phyloP scores from a whole-genome alignment of 305 asterid species.

The Solanum aculeatissimum region DNA sequence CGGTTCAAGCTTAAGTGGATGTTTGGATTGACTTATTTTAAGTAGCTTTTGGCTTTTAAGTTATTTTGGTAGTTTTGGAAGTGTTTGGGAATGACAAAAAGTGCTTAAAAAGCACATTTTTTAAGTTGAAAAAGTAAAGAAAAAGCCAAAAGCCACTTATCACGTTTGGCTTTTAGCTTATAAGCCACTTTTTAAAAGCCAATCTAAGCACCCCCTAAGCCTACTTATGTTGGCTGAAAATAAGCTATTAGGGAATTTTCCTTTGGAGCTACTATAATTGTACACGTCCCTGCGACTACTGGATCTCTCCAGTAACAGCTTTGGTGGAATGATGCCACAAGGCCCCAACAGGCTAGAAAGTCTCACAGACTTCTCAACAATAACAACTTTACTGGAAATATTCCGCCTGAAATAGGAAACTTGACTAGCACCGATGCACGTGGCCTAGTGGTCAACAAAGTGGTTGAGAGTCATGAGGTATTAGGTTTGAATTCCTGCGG shows the following conservation, averaged over 20 bases:
- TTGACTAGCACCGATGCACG: constrained; percentile 30
- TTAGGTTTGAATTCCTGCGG: no score
- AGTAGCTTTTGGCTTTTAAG: no score
- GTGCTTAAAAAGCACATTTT: no score
- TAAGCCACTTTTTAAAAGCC: no score
- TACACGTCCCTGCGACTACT: constrained; percentile 43
- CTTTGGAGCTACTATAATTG: constrained; percentile 30
- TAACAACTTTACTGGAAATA: constrained; percentile 55
- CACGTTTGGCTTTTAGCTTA: no score
- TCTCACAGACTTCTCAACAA: constrained; percentile 65
- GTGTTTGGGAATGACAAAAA: no score
- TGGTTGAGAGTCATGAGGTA: no score
- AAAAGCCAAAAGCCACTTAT: no score
- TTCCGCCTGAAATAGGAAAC: constrained; percentile 64
- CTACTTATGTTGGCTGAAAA: constrained; percentile 41
- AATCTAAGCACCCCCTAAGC: not conserved
- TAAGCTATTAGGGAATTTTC: constrained; percentile 46
- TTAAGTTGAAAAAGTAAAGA: no score
- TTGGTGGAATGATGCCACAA: constrained; percentile 38
- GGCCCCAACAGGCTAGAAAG: constrained; percentile 29
- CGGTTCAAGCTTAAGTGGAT: constrained; percentile 17
- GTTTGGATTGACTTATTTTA: no score
- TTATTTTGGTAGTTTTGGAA: no score
- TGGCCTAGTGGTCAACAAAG: no score
- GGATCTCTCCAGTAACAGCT: constrained; percentile 63